phyloP scores from a whole-genome alignment of 352 stramenopile genomes.

The Phytopythium chamaehyphon region DNA sequence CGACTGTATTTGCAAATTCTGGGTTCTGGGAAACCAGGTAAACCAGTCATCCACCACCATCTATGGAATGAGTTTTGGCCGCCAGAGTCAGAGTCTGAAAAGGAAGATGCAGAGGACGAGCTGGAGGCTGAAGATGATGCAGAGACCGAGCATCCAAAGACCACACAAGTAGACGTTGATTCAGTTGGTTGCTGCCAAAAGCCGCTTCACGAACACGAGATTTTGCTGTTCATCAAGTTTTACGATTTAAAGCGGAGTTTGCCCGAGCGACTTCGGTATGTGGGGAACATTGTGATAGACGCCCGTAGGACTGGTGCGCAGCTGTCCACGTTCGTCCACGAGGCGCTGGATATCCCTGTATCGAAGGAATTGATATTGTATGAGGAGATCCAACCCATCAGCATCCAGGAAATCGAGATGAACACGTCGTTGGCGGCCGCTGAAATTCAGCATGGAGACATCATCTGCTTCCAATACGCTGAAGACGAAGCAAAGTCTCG shows the following conservation, averaged over 20 bases:
- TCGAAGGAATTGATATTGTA: constrained; percentile 59
- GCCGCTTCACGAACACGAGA: constrained; percentile 35
- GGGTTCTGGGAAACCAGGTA: constrained; percentile 1
- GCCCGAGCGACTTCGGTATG: constrained; percentile 65
- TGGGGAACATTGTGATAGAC: constrained; percentile 76
- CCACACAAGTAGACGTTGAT: not conserved
- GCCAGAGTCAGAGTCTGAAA: constrained; percentile 17
- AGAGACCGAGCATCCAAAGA: not conserved
- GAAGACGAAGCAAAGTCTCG: constrained; percentile 26
- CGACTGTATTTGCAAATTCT: constrained; percentile 73
- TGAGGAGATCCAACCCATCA: constrained; percentile 70
- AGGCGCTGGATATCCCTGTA: constrained; percentile 45
- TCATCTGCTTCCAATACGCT: constrained; percentile 74
- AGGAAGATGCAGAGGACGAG: constrained; percentile 11
- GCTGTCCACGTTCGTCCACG: constrained; percentile 42
- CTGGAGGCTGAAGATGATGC: not conserved
- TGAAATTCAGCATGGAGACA: constrained; percentile 83
- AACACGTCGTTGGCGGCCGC: constrained; percentile 31
- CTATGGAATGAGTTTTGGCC: constrained; percentile 54
- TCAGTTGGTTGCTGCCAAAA: constrained; percentile 5
- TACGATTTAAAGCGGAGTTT: constrained; percentile 68
- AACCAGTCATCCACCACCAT: not conserved
- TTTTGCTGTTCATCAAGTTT: constrained; percentile 83
- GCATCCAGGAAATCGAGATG: constrained; percentile 55
- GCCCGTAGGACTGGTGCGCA: constrained; percentile 49